Evolutionary conservation across 2,329 filamentous ascomycete genomes (phyloP), one percentile per base, ranked within the genome.

Genomic region (Xylariales sp.): DNA sequence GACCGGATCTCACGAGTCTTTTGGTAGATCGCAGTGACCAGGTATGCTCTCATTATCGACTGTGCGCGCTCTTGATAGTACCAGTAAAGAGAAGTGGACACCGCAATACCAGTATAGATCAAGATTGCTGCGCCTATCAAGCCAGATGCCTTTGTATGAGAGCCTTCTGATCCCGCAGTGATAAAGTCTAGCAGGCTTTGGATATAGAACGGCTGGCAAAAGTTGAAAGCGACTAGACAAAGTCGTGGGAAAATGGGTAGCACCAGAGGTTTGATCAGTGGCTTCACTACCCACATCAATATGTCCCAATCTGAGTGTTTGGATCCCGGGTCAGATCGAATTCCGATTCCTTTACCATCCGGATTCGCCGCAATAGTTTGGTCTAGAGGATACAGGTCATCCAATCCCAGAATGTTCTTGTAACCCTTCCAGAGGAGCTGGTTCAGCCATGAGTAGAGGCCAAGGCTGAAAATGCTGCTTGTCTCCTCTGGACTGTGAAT

Each of bases 61-160:
- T 60, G 41, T 15, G 48, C 48, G 2, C 62, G 60, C 13, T 59
- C 45, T 3, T 60, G 52, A 38, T 59, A 60, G 40, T 69, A 69
- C 29, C 50, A 55, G 41, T 62, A 68, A 13, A 67, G 47, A 0
- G 60, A 59, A 1, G 49, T 51, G 1, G 63, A 63, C 3, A 69
- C 12, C 4, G 66, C 62, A 16, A 69, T 62, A 8, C 63, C 61
- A 0, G 45, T 21, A 41, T 69, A 72, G 4, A 67, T 60, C 3
- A 68, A 34, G 2, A 60, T 45, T 0, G 54, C 53, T 4, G 64
- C 67, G 3, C 60, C 67, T 7, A 72, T 65, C 6, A 69, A 54
- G 2, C 65, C 59, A 12, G 52, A 38, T 23, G 56, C 61, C n/a
- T n/a, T n/a, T 1, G 47, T 41, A 0, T 42, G 41, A 0, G 43